Evolutionary conservation across 2,329 filamentous ascomycete species (phyloP), one percentile per base, ranked within the genome.

Genomic region (Mycosphaerella sp.): DNA sequence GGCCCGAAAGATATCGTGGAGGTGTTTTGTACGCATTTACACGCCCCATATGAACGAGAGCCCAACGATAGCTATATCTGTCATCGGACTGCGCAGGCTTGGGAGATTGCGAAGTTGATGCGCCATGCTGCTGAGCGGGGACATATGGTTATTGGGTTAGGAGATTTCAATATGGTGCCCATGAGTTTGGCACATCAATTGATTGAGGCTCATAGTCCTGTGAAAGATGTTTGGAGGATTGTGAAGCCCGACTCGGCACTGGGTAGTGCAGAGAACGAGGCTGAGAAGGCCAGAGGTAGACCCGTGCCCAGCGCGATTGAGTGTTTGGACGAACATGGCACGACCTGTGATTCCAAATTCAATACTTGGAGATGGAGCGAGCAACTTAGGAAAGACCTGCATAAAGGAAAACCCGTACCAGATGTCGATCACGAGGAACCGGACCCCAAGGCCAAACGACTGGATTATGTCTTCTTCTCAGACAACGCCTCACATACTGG

Each of bases 151-250:
- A 74, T 97, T 39, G 90, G 84, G 5, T 74, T 95, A 48, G 93
- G 93, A 21, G 93, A 97, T 73, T 96, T 97, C 74, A 97, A 97
- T 72, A 95, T 95, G 86, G 75, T 89, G n/a, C 93, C 93, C 0
- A 71, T 85, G 36, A 94, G 88, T 21, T 80, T 95, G 55, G 85
- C 87, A 28, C 88, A 97, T 71, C 80, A 83, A 48, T 77, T 97
- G 58, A 84, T 98, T 60, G 87, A 85, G 51, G 81, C 83, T 3
- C 84, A 89, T 64, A 82, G 85, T 8, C 84, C 85, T 12, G 84
- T 95, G 25, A 79, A 79, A 40, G 93, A 98, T 66, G 82, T 83
- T 17, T 98, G 93, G 93, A 81, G 86, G 49, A 78, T 87, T 27
- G 70, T 94, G 16, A 86, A 95, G 67, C 91, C 93, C 0, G 79